phyloP scores from a whole-genome alignment of 305 asterid species.

The Fraxinus dipetala region DNA sequence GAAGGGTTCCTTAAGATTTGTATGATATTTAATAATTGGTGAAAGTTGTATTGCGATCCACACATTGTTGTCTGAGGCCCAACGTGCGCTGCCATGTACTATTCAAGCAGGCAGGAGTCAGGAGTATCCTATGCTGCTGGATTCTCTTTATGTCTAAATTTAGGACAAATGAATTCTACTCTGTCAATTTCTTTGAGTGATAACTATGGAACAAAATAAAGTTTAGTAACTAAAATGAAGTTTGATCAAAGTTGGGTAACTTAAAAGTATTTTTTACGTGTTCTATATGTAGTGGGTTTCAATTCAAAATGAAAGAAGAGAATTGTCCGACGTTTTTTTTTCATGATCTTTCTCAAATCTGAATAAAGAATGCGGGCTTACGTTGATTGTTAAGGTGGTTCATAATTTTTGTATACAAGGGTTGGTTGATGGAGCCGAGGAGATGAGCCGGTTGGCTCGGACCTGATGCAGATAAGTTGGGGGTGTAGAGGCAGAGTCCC shows the following conservation, averaged over 20 bases:
- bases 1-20: slow-evolving; percentile 3
- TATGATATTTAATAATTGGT: slow-evolving; percentile 22
- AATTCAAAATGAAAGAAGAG: not conserved
- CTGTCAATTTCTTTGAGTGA: not conserved
- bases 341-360: not conserved
- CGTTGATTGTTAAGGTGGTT: not conserved
- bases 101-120: slow-evolving; percentile 25
- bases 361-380: not conserved
- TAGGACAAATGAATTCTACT: not conserved
- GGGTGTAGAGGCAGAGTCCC: not conserved
- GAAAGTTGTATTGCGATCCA: slow-evolving; percentile 31
- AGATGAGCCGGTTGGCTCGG: not conserved
- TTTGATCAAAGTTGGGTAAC: not conserved
- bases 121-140: slow-evolving; percentile 42
- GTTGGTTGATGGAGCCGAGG: not conserved
- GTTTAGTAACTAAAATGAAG: not conserved
- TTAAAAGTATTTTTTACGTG: not conserved
- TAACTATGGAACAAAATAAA: not conserved
- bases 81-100: slow-evolving; percentile 35
- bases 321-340: not conserved
- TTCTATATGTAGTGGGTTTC: not conserved
- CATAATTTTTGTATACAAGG: not conserved
- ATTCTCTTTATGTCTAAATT: not conserved
- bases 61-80: slow-evolving; percentile 36
- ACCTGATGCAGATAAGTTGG: not conserved